Percentiles rank a stretch among this genome's conserved stretches.
These are phyloP conservation scores for Chrysophaeum taylorii DNA, from an alignment of 352 stramenopile genomes.

Conservation along the genomic window DNA sequence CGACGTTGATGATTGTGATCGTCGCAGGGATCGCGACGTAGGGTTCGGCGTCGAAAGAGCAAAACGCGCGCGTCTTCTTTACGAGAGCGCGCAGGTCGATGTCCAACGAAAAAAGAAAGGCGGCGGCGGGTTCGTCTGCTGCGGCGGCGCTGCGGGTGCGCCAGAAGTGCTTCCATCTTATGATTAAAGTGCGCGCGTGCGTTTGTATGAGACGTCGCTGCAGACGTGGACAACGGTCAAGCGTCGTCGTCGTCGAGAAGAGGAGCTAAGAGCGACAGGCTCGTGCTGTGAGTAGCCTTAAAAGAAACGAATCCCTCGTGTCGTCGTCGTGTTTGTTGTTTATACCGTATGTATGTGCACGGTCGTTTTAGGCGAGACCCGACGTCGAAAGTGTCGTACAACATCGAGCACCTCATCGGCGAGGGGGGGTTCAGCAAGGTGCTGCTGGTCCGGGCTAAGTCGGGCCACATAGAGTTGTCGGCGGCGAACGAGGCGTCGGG, in stretches of 20 bases:
- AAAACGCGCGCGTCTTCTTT: too few relatives aligned
- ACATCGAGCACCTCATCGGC: conserved; percentile 63
- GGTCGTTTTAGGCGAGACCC: too few relatives aligned
- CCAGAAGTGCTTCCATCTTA: too few relatives aligned
- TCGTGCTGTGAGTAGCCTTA: not conserved
- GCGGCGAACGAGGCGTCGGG: too few relatives aligned
- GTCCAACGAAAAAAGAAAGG: not conserved
- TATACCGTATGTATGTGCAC: too few relatives aligned
- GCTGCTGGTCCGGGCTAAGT: conserved; percentile 64
- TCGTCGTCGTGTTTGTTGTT: not conserved
- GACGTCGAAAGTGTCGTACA: conserved; percentile 13
- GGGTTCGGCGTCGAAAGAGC: not conserved
- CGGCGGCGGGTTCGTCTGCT: not conserved
- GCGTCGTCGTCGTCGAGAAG: not conserved
- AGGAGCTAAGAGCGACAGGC: not conserved
- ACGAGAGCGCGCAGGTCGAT: too few relatives aligned
- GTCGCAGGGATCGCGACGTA: too few relatives aligned
- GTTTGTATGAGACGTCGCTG: too few relatives aligned
- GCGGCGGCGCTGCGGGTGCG: not conserved
- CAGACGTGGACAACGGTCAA: too few relatives aligned
- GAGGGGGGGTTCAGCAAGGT: conserved; percentile 73
- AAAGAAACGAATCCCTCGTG: too few relatives aligned
- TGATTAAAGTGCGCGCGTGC: too few relatives aligned
- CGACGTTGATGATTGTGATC: too few relatives aligned
- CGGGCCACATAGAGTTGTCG: conserved; percentile 50